Evolutionary conservation across 495 filamentous ascomycete genomes (phyloP).

Genomic region (Cercophora sp.): DNA sequence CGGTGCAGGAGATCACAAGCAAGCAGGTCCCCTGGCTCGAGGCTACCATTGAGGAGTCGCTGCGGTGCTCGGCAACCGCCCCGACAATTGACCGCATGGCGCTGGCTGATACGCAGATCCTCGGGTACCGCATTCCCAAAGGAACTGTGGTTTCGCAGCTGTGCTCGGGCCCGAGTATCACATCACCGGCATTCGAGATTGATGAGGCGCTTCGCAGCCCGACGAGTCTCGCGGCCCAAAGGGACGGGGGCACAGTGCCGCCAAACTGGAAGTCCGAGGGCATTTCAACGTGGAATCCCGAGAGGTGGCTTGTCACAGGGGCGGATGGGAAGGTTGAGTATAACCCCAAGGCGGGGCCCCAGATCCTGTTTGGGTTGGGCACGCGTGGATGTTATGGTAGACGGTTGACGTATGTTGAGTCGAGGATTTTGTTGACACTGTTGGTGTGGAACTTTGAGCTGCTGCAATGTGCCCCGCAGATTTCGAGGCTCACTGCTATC

Average conservation of each 20-base stretch:
- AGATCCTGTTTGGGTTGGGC: slow-evolving; percentile 30
- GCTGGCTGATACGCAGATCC: not conserved
- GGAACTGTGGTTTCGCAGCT: not conserved
- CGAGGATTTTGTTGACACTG: slow-evolving; percentile 28
- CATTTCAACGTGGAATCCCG: not conserved
- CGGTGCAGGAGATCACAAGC: not conserved
- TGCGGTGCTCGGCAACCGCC: not conserved
- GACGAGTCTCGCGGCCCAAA: not conserved
- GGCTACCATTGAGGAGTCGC: slow-evolving; percentile 7
- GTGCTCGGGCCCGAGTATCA: not conserved
- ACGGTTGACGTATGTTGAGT: slow-evolving; percentile 30
- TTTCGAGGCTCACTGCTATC: too few relatives aligned
- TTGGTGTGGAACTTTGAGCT: slow-evolving; percentile 36
- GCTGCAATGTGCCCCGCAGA: too few relatives aligned
- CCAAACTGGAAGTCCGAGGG: not conserved
- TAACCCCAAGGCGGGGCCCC: slow-evolving; percentile 28
- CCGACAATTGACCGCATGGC: not conserved
- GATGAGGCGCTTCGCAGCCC: not conserved
- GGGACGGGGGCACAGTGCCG: not conserved
- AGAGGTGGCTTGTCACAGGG: slow-evolving; percentile 4
- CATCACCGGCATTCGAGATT: not conserved
- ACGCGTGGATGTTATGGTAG: slow-evolving; percentile 32
- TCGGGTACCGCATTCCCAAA: slow-evolving; percentile 4
- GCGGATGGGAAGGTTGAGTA: slow-evolving; percentile 19
- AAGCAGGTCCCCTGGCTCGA: slow-evolving; percentile 5